phyloP scores from a whole-genome alignment of 176 grass and related monocot genomes.

The Ananas comosus region DNA sequence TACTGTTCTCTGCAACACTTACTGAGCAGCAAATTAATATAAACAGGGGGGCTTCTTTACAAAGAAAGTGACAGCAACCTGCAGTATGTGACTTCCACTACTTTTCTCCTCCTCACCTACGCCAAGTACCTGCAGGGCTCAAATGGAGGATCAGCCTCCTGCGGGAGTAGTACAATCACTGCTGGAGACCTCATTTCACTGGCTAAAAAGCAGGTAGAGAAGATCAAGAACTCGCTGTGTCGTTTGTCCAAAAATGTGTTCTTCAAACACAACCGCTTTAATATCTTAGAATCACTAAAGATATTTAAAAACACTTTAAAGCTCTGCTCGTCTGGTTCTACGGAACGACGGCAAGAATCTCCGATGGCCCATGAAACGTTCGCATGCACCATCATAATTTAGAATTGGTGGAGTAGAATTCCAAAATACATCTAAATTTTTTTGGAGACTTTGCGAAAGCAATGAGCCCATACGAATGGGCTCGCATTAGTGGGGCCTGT shows the following conservation, averaged over 20 bases:
- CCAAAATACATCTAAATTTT: too few species aligned
- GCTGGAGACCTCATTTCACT: slow-evolving; percentile 36
- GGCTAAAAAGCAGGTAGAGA: slow-evolving; percentile 38
- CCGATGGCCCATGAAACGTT: too few species aligned
- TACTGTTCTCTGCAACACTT: not conserved
- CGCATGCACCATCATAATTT: too few species aligned
- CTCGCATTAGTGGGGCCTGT: too few species aligned
- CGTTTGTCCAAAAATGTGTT: not conserved
- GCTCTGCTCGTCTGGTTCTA: too few species aligned
- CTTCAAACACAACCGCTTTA: not conserved
- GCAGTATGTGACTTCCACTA: slow-evolving; percentile 78
- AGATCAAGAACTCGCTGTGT: not conserved
- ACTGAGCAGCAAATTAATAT: not conserved
- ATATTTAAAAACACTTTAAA: not conserved
- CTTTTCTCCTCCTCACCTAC: slow-evolving; percentile 65
- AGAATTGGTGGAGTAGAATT: too few species aligned
- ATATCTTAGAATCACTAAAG: not conserved
- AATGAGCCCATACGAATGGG: too few species aligned
- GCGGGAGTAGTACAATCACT: slow-evolving; percentile 19
- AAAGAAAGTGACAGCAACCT: slow-evolving; percentile 63
- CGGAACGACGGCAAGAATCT: too few species aligned
- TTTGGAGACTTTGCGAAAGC: too few species aligned
- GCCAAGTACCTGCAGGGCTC: slow-evolving; percentile 44
- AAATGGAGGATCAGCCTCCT: slow-evolving; percentile 15
- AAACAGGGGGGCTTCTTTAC: slow-evolving; percentile 47